These are phyloP conservation scores for Aphanocladium album DNA, from an alignment of 2,329 filamentous ascomycete genomes.

Conservation along the genomic window DNA sequence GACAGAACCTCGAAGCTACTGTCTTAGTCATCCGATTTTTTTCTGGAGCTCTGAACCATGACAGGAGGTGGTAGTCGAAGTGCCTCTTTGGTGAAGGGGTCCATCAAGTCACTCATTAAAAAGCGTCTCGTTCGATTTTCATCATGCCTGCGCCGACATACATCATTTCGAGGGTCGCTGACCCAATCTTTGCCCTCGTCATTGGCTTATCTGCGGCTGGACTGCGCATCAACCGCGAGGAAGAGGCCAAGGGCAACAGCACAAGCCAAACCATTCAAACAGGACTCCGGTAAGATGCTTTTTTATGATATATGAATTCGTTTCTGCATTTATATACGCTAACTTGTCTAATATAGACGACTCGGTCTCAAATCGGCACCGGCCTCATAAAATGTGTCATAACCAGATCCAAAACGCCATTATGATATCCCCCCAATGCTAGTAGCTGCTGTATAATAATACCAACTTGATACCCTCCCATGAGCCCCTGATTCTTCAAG, in stretches of 20 bases:
- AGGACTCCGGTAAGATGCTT: constrained; percentile 33
- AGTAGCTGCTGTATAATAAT: constrained; percentile 11
- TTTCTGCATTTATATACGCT: constrained; percentile 7
- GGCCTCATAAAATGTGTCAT: constrained; percentile 7
- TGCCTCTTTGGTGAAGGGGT: neutral
- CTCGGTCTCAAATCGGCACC: constrained; percentile 21
- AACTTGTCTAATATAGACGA: constrained; percentile 21
- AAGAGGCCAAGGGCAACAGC: constrained; percentile 52
- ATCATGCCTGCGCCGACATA: constrained; percentile 51
- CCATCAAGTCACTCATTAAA: neutral
- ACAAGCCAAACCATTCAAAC: constrained; percentile 45
- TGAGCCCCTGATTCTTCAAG: neutral
- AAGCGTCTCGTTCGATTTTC: neutral
- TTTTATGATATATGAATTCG: neutral
- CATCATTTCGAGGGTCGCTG: constrained; percentile 54
- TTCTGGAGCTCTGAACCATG: neutral
- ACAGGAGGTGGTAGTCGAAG: neutral
- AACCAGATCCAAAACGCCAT: neutral
- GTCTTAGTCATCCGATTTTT: constrained; percentile 3
- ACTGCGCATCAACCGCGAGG: constrained; percentile 55
- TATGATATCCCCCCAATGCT: constrained; percentile 4
- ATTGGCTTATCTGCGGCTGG: constrained; percentile 53
- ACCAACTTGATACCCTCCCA: constrained; percentile 2
- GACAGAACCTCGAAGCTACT: neutral
- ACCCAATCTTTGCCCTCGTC: constrained; percentile 54